These are phyloP conservation scores for Pythium insidiosum DNA, from an alignment of 352 stramenopile genomes.

Conservation along the genomic window DNA sequence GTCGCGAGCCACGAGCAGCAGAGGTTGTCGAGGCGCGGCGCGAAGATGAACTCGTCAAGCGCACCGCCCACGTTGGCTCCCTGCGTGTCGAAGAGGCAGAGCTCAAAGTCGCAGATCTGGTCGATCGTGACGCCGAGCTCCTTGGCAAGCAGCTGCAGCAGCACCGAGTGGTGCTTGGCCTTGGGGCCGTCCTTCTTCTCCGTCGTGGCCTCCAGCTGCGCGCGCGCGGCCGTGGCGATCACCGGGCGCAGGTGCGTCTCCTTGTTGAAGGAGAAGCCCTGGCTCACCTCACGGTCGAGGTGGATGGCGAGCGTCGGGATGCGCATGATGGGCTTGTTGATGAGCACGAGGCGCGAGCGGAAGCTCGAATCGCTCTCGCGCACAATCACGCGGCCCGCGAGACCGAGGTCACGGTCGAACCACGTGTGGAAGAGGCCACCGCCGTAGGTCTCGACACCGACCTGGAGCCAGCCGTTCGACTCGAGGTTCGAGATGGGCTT, in stretches of 20 bases:
- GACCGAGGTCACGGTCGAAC: constrained; percentile 95
- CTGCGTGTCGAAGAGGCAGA: constrained; percentile 96
- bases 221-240: constrained; percentile 74
- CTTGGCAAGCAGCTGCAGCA: constrained; percentile 90
- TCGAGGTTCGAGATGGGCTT: constrained; percentile 92
- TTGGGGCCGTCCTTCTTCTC: constrained; percentile 40
- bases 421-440: constrained; percentile 97
- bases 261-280: constrained; percentile 94
- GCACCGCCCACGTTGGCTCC: constrained; percentile 87
- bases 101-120: constrained; percentile 95
- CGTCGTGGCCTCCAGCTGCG: constrained; percentile 76
- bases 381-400: constrained; percentile 91
- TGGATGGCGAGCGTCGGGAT: constrained; percentile 98
- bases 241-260: constrained; percentile 95
- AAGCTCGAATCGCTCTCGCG: constrained; percentile 66
- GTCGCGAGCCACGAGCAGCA: constrained; percentile 92
- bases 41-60: constrained; percentile 95
- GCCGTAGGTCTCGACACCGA: constrained; percentile 77
- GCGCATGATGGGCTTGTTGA: constrained; percentile 92
- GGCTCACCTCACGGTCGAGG: constrained; percentile 85
- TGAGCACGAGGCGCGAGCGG: constrained; percentile 82
- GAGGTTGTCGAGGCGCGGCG: constrained; percentile 96
- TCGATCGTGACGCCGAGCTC: constrained; percentile 77
- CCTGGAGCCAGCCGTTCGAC: constrained; percentile 76
- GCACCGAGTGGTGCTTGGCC: constrained; percentile 87